These are phyloP conservation scores for Carex arenaria DNA, from an alignment of 202 grass and related monocot species.

Conservation along the genomic window DNA sequence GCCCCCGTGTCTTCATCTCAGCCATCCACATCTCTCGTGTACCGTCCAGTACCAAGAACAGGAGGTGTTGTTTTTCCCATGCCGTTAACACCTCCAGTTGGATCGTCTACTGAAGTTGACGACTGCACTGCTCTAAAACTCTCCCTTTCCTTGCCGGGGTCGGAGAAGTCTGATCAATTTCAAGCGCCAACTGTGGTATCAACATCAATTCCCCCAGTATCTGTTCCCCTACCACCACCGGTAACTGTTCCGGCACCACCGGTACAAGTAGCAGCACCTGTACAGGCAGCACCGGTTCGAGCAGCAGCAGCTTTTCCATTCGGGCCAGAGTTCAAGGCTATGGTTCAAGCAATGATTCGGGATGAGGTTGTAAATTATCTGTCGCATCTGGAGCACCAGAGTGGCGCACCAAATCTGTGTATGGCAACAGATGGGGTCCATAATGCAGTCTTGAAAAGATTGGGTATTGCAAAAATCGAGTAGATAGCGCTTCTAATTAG, in stretches of 20 bases:
- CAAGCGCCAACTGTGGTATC: neutral
- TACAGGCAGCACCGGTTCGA: neutral
- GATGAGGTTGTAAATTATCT: conserved; percentile 81
- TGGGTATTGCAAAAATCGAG: conserved; percentile 73
- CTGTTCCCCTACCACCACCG: neutral
- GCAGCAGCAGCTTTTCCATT: conserved; percentile 17
- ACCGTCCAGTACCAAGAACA: conserved; percentile 41
- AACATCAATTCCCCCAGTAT: neutral
- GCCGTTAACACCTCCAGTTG: conserved; percentile 1
- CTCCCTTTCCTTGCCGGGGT: conserved; percentile 61
- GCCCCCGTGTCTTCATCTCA: neutral
- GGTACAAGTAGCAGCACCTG: neutral
- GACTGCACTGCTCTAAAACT: conserved; percentile 61
- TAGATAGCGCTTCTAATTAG: neutral
- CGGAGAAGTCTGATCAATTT: conserved; percentile 15
- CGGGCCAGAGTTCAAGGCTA: conserved; percentile 34
- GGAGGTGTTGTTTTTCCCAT: conserved; percentile 37
- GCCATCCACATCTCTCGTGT: conserved; percentile 34
- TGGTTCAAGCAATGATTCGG: conserved; percentile 84
- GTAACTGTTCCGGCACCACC: neutral
- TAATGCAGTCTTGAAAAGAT: conserved; percentile 34
- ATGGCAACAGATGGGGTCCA: conserved; percentile 31
- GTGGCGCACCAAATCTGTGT: neutral
- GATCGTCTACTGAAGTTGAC: neutral
- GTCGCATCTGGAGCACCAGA: conserved; percentile 29